phyloP scores from a whole-genome alignment of 139 green algal genomes.

The Coelastrella sp. region DNA sequence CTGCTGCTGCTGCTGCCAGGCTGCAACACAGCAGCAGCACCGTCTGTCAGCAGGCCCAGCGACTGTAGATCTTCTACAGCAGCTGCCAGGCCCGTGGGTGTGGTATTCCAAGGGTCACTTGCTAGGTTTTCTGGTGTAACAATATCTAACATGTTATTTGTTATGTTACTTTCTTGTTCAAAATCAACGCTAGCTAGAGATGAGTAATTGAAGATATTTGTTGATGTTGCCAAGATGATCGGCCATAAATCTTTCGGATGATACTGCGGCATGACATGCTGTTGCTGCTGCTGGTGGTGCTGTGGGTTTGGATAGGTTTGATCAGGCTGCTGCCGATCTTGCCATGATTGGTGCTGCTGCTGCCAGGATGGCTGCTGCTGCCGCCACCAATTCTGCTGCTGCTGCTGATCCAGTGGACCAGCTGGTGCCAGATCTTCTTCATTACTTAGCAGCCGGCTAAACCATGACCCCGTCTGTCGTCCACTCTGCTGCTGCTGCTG shows the following conservation, averaged over 20 bases:
- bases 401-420: not conserved
- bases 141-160: not conserved
- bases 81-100: not conserved
- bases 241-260: constrained; percentile 8
- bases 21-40: not conserved
- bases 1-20: not conserved
- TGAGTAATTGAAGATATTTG: not conserved
- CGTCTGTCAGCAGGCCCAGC: not conserved
- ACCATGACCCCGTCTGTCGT: not conserved
- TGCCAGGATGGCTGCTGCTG: not conserved
- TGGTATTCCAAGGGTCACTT: not conserved
- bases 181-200: not conserved
- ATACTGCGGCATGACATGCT: not conserved
- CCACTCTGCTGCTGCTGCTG: not conserved
- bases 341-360: constrained; percentile 9
- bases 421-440: not conserved
- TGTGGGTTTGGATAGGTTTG: not conserved
- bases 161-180: not conserved
- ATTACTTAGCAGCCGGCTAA: constrained; percentile 6
- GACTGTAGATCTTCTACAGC: not conserved
- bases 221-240: not conserved
- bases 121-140: not conserved
- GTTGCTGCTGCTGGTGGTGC: not conserved
- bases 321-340: not conserved
- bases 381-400: constrained; percentile 6